Conservation (phyloP, 257 asterid genomes). For the Solanum piurae region DNA sequence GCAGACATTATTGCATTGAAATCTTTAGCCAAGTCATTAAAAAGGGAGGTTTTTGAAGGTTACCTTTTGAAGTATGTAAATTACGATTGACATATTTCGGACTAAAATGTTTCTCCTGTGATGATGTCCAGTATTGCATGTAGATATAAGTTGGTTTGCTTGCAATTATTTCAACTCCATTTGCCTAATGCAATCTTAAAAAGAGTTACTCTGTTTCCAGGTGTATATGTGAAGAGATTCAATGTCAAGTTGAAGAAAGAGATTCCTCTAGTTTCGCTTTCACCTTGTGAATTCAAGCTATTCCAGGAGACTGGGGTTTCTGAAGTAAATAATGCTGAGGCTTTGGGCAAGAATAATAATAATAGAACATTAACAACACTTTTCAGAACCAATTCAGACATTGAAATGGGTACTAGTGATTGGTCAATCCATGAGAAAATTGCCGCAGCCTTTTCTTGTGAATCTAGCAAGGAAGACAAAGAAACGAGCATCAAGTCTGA, state of each 20-base stretch:
- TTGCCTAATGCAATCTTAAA: neutral
- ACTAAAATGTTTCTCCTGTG: neutral
- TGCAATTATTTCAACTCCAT: neutral
- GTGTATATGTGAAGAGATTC: slow-evolving; percentile 58
- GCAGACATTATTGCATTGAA: neutral
- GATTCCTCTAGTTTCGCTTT: slow-evolving; percentile 45
- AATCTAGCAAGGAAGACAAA: slow-evolving; percentile 25
- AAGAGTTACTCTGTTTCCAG: slow-evolving; percentile 29
- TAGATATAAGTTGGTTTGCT: neutral
- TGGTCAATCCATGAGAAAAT: slow-evolving; percentile 71
- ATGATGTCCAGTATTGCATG: neutral
- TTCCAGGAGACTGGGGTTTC: slow-evolving; percentile 26
- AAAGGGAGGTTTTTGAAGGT: neutral
- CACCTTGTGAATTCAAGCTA: slow-evolving; percentile 68
- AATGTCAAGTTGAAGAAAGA: slow-evolving; percentile 31
- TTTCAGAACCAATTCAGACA: slow-evolving; percentile 22
- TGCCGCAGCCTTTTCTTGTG: slow-evolving; percentile 36
- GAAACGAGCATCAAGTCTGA: slow-evolving; percentile 24
- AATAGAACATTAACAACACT: slow-evolving; percentile 22
- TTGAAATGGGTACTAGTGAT: slow-evolving; percentile 49
- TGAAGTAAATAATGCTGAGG: slow-evolving; percentile 33
- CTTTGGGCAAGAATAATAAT: slow-evolving; percentile 21
- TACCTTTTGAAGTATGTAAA: neutral
- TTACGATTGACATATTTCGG: neutral
- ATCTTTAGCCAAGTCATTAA: neutral